Evolutionary conservation across 2,329 filamentous ascomycete genomes (phyloP), one percentile per base, ranked within the genome.

Genomic region (Botryotinia narcissicola): DNA sequence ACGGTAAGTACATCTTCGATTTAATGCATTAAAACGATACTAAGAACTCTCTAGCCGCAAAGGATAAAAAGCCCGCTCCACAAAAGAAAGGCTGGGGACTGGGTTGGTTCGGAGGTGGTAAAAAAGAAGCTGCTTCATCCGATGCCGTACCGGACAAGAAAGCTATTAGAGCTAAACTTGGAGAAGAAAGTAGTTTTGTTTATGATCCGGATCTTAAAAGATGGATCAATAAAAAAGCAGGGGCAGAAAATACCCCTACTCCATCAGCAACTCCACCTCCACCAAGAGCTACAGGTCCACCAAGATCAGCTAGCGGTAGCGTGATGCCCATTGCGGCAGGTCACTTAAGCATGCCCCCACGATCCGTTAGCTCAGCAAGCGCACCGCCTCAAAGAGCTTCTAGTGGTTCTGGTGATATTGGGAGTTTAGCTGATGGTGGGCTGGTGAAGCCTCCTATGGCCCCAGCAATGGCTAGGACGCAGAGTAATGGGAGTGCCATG

Each of bases 151-250:
- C 83, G n/a, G 81, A 85, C 7, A 87, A 86, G 80, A 91, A 91
- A 42, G 89, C 95, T n/a, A 93, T 98, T 81, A 90, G 89, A 78
- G 96, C 97, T 75, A 99, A 99, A 80, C 88, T 99, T 14, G 97
- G 95, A 75, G 97, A 99, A 82, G 90, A 96, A 80, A 97, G 90
- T 82, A 94, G 91, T 63, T 98, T 99, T 82, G 92, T 95, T 77
- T 99, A 96, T 80, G 96, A 99, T 80, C 92, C 94, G 3, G 93
- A 98, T n/a, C 88, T 97, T 70, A 97, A 97, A 85, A 94, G 96
- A 81, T 99, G 97, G 97, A 87, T 99, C 81, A 98, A 99, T 85
- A 98, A 98, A 86, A 98, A 97, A 81, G 89, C 90, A 18, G 85
- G 84, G 22, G 87, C 89, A 12, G 91, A 92, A 72, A 88, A 88